These are phyloP conservation scores for Henckelia pumila DNA, from an alignment of 257 asterid species.

Conservation along the genomic window DNA sequence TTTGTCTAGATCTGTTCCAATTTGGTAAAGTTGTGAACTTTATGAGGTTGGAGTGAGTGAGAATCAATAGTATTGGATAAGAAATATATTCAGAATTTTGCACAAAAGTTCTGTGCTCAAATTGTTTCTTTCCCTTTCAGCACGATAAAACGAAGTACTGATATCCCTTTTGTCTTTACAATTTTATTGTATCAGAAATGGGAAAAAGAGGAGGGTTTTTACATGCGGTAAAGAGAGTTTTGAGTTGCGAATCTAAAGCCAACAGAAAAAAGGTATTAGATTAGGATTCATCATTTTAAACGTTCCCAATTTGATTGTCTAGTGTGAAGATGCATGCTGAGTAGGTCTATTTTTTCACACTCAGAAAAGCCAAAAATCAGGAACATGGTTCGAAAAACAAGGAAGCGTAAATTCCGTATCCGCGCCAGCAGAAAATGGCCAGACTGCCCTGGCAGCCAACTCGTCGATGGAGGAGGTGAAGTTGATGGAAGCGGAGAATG, in stretches of 20 bases:
- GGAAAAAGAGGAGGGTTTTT: constrained; percentile 63
- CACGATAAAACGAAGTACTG: not conserved
- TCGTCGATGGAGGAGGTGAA: constrained; percentile 40
- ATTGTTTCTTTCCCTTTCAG: constrained; percentile 2
- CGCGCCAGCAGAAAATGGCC: constrained; percentile 31
- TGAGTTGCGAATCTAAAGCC: constrained; percentile 45
- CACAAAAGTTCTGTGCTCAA: not conserved
- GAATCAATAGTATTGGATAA: not conserved
- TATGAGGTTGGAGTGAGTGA: not conserved
- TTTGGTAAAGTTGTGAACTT: constrained; percentile 18
- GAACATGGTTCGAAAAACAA: constrained; percentile 53
- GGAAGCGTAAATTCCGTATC: constrained; percentile 36
- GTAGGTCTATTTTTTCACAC: not conserved
- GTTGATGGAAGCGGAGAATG: constrained; percentile 58
- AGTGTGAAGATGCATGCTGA: constrained; percentile 1
- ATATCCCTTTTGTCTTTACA: constrained; percentile 10
- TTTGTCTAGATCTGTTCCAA: constrained; percentile 33
- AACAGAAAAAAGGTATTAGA: constrained; percentile 48
- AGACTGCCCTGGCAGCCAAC: constrained; percentile 26
- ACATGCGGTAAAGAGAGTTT: constrained; percentile 53
- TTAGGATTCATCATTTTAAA: constrained; percentile 1
- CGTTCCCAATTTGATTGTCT: not conserved
- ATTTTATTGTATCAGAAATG: constrained; percentile 42
- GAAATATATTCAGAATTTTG: constrained; percentile 11
- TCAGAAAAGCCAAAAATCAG: constrained; percentile 45